Conservation (phyloP, 208 protist species). For the Leptomonas seymouri region DNA sequence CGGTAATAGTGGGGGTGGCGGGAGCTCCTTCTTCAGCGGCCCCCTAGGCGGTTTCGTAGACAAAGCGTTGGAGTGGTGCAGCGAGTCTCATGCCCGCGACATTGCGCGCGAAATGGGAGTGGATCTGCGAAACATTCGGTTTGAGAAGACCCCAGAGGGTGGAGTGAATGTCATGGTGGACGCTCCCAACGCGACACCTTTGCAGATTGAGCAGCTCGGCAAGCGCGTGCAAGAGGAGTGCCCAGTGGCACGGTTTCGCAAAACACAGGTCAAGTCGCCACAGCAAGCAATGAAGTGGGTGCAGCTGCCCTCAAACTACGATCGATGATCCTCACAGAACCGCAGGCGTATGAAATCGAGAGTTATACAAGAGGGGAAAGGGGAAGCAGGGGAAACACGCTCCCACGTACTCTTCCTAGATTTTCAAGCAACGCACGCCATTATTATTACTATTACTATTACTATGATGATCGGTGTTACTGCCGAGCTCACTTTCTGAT, state of each 20-base stretch:
- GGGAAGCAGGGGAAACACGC: no score
- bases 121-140: constrained; percentile 76
- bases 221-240: constrained; percentile 87
- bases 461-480: no score
- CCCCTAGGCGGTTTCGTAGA: constrained; percentile 75
- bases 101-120: constrained; percentile 80
- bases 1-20: constrained; percentile 16
- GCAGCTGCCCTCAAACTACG: constrained; percentile 68
- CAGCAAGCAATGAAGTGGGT: constrained; percentile 84
- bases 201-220: constrained; percentile 89
- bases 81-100: constrained; percentile 71
- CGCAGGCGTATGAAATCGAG: not conserved
- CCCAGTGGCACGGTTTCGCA: constrained; percentile 85
- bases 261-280: constrained; percentile 62
- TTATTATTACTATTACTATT: no score
- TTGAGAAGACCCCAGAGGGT: constrained; percentile 75
- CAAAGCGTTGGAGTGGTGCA: constrained; percentile 89
- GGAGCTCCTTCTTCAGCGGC: constrained; percentile 34
- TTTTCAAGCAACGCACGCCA: no score
- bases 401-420: no score
- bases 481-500: not conserved
- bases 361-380: not conserved
- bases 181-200: constrained; percentile 74
- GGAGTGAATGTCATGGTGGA: constrained; percentile 83
- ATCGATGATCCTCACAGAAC: constrained; percentile 36